Conservation (phyloP, 345 rosid species). For the Hevea brasiliensis region DNA sequence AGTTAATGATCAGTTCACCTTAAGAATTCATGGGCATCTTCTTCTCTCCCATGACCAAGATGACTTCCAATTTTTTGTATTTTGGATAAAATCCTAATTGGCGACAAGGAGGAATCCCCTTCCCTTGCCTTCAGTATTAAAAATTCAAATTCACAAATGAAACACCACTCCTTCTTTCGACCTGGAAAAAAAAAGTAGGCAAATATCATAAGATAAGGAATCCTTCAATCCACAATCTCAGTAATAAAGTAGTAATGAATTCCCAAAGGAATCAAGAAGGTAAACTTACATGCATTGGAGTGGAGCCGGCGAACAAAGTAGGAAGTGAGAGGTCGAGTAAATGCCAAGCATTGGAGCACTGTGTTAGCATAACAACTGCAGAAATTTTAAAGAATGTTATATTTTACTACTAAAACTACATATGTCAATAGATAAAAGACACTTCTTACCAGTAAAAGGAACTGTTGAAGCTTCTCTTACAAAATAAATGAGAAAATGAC, state of each 20-base stretch:
- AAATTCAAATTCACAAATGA: slow-evolving; percentile 64
- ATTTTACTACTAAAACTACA: too few species aligned
- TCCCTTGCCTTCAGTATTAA: slow-evolving; percentile 51
- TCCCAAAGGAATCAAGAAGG: slow-evolving; percentile 8
- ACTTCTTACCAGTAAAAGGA: background rate
- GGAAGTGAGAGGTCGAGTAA: slow-evolving; percentile 68
- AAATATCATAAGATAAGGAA: background rate
- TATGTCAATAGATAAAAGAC: too few species aligned
- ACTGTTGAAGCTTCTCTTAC: background rate
- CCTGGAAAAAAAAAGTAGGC: slow-evolving; percentile 2
- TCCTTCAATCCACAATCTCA: background rate
- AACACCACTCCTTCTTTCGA: slow-evolving; percentile 63
- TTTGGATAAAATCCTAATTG: slow-evolving; percentile 57
- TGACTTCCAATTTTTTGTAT: slow-evolving; percentile 59
- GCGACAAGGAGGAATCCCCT: slow-evolving; percentile 62
- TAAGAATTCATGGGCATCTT: slow-evolving; percentile 76
- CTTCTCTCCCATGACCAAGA: slow-evolving; percentile 67
- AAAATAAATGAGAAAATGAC: background rate
- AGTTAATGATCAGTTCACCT: slow-evolving; percentile 41
- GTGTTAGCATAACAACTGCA: slow-evolving; percentile 88
- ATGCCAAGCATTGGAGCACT: slow-evolving; percentile 72
- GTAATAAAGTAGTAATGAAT: background rate
- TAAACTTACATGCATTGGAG: slow-evolving; percentile 57
- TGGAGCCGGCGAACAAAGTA: slow-evolving; percentile 61
- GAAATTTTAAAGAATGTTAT: slow-evolving; percentile 20